Evolutionary conservation across 176 grass and related monocot species (phyloP).

Genomic region (Oryza coarctata): DNA sequence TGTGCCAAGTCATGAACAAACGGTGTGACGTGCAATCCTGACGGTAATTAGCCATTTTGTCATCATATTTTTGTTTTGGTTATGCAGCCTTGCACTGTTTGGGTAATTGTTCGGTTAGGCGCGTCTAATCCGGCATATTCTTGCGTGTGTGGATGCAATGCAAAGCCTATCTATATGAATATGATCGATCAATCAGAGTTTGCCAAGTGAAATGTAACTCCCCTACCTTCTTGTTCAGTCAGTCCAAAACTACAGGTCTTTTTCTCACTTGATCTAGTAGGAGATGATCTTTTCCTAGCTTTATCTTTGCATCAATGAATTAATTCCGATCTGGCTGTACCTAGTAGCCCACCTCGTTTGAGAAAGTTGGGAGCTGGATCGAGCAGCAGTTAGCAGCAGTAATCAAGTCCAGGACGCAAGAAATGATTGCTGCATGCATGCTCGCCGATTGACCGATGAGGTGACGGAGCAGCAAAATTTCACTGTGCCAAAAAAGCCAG

Average conservation of each 20-base stretch:
- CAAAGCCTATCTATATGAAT: not conserved
- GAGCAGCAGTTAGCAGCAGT: not conserved
- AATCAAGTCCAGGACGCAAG: slow-evolving; percentile 24
- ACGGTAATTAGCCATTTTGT: slow-evolving; percentile 13
- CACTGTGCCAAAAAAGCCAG: not conserved
- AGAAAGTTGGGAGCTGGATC: not conserved
- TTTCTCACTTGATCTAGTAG: not conserved
- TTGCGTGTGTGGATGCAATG: not conserved
- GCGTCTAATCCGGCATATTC: not conserved
- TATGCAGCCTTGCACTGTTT: not conserved
- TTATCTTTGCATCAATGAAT: not conserved
- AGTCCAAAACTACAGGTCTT: not conserved
- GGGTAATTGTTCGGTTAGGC: not conserved
- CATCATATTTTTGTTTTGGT: not conserved
- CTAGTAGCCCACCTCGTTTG: not conserved
- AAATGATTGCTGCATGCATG: slow-evolving; percentile 11
- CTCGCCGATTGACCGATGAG: slow-evolving; percentile 10
- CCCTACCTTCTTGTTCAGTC: not conserved
- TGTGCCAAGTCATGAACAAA: not conserved
- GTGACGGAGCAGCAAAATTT: slow-evolving; percentile 27
- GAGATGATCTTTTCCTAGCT: not conserved
- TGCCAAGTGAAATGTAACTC: not conserved
- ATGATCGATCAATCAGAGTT: not conserved
- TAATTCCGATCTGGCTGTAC: not conserved
- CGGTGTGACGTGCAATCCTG: slow-evolving; percentile 22